Conservation (phyloP, 345 rosid species). For the Reutealis trisperma region DNA sequence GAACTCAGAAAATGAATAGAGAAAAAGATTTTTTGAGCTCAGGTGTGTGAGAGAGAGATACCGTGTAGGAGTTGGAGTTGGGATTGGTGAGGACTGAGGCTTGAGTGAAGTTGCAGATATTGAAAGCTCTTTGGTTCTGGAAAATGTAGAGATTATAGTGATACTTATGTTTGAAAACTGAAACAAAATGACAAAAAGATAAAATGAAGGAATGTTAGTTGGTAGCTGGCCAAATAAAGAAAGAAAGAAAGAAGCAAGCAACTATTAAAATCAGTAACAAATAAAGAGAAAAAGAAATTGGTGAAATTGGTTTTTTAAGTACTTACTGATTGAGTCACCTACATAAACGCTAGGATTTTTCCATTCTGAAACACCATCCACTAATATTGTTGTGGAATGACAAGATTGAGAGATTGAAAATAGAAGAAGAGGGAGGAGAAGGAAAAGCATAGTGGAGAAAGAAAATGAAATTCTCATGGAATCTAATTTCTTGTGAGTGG, state of each 20-base stretch:
- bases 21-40: neutral
- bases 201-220: slow-evolving; percentile 3
- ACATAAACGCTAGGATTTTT: slow-evolving; percentile 63
- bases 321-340: slow-evolving; percentile 78
- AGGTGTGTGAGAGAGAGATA: slow-evolving; percentile 24
- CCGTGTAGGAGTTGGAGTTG: slow-evolving; percentile 68
- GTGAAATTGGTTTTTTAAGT: neutral
- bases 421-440: slow-evolving; percentile 36
- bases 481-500: neutral
- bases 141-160: slow-evolving; percentile 77
- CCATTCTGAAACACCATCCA: slow-evolving; percentile 78
- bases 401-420: slow-evolving; percentile 38
- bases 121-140: slow-evolving; percentile 72
- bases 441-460: slow-evolving; percentile 23
- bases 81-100: slow-evolving; percentile 76
- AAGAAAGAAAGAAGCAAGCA: neutral
- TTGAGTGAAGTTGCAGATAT: slow-evolving; percentile 74
- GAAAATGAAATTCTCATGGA: slow-evolving; percentile 26
- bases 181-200: neutral
- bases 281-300: neutral
- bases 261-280: neutral
- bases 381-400: slow-evolving; percentile 51
- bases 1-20: neutral
- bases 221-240: neutral
- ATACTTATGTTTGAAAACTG: slow-evolving; percentile 86